Conservation (phyloP, 495 filamentous ascomycete species). For the Aspergillus ellipticus region DNA sequence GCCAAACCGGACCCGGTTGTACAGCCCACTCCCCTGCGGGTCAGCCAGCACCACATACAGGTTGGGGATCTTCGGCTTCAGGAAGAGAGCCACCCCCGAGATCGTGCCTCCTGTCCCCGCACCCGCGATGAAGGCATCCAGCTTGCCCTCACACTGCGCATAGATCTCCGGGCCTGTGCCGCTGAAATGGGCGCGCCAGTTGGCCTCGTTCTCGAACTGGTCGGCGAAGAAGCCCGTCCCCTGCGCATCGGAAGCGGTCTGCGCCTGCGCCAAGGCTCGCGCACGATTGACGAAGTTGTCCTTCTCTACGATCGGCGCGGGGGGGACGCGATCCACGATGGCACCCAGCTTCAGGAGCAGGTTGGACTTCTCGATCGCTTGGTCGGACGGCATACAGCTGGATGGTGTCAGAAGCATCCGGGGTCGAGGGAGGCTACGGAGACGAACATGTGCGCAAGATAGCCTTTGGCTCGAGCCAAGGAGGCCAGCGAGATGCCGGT, state of each 20-base stretch:
- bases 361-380: conserved; percentile 81
- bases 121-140: conserved; percentile 94
- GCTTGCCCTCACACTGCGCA: conserved; percentile 64
- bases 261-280: conserved; percentile 67
- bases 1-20: conserved; percentile 83
- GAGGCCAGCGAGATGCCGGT: conserved; percentile 92
- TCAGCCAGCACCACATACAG: conserved; percentile 83
- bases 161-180: conserved; percentile 89
- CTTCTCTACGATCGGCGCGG: conserved; percentile 85
- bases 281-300: conserved; percentile 95
- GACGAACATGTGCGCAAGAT: conserved; percentile 79
- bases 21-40: conserved; percentile 90
- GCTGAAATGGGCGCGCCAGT: conserved; percentile 78
- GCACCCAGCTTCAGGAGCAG: conserved; percentile 89
- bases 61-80: conserved; percentile 65
- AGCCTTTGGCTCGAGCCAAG: conserved; percentile 82
- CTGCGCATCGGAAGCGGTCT: conserved; percentile 48
- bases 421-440: neutral
- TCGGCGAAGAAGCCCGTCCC: conserved; percentile 85
- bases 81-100: conserved; percentile 74
- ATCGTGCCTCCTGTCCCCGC: conserved; percentile 95
- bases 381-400: conserved; percentile 92
- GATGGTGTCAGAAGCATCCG: neutral
- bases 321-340: conserved; percentile 79
- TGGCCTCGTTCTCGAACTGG: conserved; percentile 89